Base-by-base conservation (phyloP, 1,284 basidiomycete genomes). In the Golubevia sp. region DNA sequence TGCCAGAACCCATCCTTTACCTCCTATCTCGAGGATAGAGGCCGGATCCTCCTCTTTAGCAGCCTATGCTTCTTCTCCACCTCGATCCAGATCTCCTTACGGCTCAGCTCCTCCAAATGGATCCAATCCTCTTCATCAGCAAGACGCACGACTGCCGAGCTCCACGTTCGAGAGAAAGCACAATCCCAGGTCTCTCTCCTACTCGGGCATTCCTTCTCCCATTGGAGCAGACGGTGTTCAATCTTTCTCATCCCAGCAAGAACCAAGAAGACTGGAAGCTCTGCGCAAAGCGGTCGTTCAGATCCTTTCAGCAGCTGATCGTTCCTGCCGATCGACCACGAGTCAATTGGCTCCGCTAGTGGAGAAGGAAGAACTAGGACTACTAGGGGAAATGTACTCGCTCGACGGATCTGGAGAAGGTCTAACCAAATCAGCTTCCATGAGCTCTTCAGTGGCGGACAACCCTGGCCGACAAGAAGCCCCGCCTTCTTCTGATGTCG, bases 11-110 rank as follows among this genome's bases (percentile, higher is more conserved):
- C 70, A 76, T 55, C 79, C 79, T 5, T 65, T 82, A 7, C 71
- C 79, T 1, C 79, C 79, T 18, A 82, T 82, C 49, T 79, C 79
- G 3, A 76, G 79, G 38, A 74, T 82, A 44, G 79, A 82, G 54
- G 68, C 74, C 0, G 55, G 71, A 11, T 59, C 62, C 8, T 66
- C 1, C 53, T 68, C 0, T 73, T 67, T 2, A 61, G 67, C 1
- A 66, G 25, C 26, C 21, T 73, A 44, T 64, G 64, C 3, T 63
- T 30, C 34, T 68, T 67, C 13, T 59, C 67, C 21, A 54, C 60
- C 5, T 69, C 70, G 30, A 34, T 34, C 30, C 5, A 34, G 30
- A 34, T 34, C 30, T 34, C 30, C 30, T 34, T 34, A 34, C 11
- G 30, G 30, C 11, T 34, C 30, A 34, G 30, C 30, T 34, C 30